phyloP scores from a whole-genome alignment of 805 yeast genomes.

The Pichia sporocuriosa region DNA sequence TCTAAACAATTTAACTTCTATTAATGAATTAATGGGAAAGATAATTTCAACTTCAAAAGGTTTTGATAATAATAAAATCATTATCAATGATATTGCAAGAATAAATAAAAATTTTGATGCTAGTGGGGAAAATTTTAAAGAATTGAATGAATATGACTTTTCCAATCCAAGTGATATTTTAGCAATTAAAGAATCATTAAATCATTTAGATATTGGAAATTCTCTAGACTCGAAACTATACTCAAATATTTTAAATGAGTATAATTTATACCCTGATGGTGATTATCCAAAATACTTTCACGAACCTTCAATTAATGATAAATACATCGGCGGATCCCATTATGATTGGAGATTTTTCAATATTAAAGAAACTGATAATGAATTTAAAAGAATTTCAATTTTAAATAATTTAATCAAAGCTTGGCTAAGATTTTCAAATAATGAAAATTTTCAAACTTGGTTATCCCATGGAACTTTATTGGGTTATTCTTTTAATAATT shows the following conservation, averaged over 20 bases:
- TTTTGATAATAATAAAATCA: background rate
- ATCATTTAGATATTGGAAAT: background rate
- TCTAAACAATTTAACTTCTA: background rate
- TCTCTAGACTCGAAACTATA: slow-evolving; percentile 12
- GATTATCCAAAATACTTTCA: slow-evolving; percentile 32
- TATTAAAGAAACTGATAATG: slow-evolving; percentile 15
- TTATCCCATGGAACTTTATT: slow-evolving; percentile 56
- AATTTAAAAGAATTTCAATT: slow-evolving; percentile 19
- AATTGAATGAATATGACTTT: background rate
- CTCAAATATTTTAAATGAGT: slow-evolving; percentile 3
- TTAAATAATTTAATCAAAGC: slow-evolving; percentile 44
- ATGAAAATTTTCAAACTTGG: slow-evolving; percentile 46
- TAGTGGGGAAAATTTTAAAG: background rate
- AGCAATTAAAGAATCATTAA: background rate
- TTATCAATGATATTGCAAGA: slow-evolving; percentile 1
- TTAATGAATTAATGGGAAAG: background rate
- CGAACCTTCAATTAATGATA: slow-evolving; percentile 29
- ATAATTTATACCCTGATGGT: slow-evolving; percentile 1
- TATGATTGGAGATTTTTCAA: slow-evolving; percentile 42
- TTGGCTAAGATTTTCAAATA: slow-evolving; percentile 44
- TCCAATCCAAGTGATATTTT: background rate
- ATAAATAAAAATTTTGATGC: background rate
- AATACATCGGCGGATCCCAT: slow-evolving; percentile 31
- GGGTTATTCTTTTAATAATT: slow-evolving; percentile 56
- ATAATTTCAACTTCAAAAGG: background rate